Conservation (phyloP, 2,329 filamentous ascomycete genomes). For the Curvularia sp. region DNA sequence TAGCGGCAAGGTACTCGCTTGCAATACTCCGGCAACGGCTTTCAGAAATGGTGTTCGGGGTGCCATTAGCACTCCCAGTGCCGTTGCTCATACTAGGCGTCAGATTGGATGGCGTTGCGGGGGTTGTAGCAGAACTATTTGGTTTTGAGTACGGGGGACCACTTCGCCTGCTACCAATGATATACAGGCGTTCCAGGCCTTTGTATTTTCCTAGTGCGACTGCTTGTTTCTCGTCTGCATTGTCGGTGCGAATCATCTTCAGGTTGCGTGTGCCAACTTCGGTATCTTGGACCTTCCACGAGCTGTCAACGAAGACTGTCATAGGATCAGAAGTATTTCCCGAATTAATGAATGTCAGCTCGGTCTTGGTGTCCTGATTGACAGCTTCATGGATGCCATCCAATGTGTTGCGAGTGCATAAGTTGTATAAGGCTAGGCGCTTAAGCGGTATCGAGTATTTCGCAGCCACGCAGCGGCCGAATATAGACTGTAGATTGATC, state of each 20-base stretch:
- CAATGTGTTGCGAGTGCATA: slow-evolving; percentile 61
- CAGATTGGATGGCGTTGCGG: slow-evolving; percentile 37
- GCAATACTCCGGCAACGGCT: slow-evolving; percentile 48
- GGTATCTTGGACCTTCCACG: slow-evolving; percentile 54
- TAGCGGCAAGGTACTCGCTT: slow-evolving; percentile 58
- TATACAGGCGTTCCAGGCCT: slow-evolving; percentile 60
- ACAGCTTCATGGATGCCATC: slow-evolving; percentile 55
- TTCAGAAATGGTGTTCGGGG: slow-evolving; percentile 30
- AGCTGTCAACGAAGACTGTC: slow-evolving; percentile 63
- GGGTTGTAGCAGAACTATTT: slow-evolving; percentile 38
- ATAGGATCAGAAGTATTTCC: slow-evolving; percentile 56
- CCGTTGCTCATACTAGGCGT: slow-evolving; percentile 29
- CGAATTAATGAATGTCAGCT: slow-evolving; percentile 63
- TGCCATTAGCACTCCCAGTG: slow-evolving; percentile 28
- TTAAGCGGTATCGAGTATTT: slow-evolving; percentile 57
- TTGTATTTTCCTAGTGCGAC: slow-evolving; percentile 53
- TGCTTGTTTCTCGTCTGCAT: slow-evolving; percentile 54
- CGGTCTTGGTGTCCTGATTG: slow-evolving; percentile 52
- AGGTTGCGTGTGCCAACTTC: slow-evolving; percentile 46
- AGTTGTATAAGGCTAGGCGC: slow-evolving; percentile 63
- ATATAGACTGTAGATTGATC: slow-evolving; percentile 61
- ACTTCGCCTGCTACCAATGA: slow-evolving; percentile 53
- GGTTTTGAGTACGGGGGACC: slow-evolving; percentile 33
- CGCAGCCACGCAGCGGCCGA: slow-evolving; percentile 61
- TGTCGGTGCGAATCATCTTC: slow-evolving; percentile 59